Base-by-base conservation (phyloP, 2,329 filamentous ascomycete species). In the Setomelanomma holmii region DNA sequence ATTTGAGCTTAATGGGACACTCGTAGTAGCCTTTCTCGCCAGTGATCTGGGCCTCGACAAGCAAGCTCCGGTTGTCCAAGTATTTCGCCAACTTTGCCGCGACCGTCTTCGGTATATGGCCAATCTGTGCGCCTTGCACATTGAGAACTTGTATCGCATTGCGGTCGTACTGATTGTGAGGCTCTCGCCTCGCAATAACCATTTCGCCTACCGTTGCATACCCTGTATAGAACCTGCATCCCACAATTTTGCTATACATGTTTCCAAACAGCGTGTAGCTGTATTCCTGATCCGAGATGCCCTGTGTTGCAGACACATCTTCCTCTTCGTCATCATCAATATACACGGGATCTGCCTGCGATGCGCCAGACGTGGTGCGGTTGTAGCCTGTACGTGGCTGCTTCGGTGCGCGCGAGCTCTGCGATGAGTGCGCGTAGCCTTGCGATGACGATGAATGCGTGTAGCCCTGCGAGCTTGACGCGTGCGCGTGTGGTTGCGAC, bases 61-160 rank as follows among this genome's bases (percentile, higher is more conserved):
- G 68, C 7, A 95, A 76, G 82, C 82, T 45, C 20, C 65, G 58
- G 30, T 66, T 62, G 45, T 75, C 73, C 68, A 96, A 80, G 67
- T 90, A 91, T 1, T 82, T 84, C 0, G 90, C 86, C 46, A 96
- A 76, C 72, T 89, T 93, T n/a, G 80, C 76, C 1, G 87, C 90
- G 19, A 91, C 67, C 1, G 75, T 79, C 11, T 85, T 80, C 5
- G 89, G 88, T 35, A 96, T 79, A 73, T 96, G 91, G 1, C 91
- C 91, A 62, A 96, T 90, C 65, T 96, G 91, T 6, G 74, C 71
- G 14, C 85, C 83, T 66, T 89, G 83, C 12, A 93, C 89, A 71
- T 95, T 96, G 63, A 89, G 82, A 1, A 96, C 84, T 4, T 86
- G 84, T 51, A 96, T 91, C 0, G 91, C 91, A 74, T 95, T 95